phyloP scores from a whole-genome alignment of 2,329 filamentous ascomycete species.

The Diaporthe eres region DNA sequence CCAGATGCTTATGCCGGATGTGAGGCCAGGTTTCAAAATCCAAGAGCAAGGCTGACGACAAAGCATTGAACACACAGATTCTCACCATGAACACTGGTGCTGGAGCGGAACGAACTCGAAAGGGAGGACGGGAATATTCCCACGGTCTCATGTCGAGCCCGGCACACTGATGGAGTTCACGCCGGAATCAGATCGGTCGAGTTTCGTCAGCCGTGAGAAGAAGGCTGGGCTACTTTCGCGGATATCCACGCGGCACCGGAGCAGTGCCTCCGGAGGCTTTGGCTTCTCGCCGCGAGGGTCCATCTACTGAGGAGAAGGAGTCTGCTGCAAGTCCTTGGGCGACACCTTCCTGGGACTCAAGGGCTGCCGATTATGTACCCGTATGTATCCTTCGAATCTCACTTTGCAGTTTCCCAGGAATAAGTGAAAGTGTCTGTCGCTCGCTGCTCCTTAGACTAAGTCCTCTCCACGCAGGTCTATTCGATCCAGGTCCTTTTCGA shows the following conservation, averaged over 20 bases:
- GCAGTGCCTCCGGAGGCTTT: slow-evolving; percentile 48
- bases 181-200: slow-evolving; percentile 49
- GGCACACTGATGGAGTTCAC: slow-evolving; percentile 58
- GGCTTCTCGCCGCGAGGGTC: slow-evolving; percentile 33
- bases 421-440: not conserved
- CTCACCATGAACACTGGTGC: slow-evolving; percentile 66
- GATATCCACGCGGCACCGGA: slow-evolving; percentile 50
- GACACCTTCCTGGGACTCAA: not conserved
- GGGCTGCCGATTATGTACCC: not conserved
- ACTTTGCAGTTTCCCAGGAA: not conserved
- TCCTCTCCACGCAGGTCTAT: not conserved
- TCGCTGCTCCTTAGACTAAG: not conserved
- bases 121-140: slow-evolving; percentile 68
- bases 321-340: not conserved
- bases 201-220: slow-evolving; percentile 53
- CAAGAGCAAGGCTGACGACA: slow-evolving; percentile 11
- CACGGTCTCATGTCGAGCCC: slow-evolving; percentile 63
- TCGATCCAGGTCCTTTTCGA: not conserved
- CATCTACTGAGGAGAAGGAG: not conserved
- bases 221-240: slow-evolving; percentile 52
- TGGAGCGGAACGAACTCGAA: slow-evolving; percentile 68
- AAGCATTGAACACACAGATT: slow-evolving; percentile 50
- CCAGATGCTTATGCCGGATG: not conserved
- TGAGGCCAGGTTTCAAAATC: not conserved
- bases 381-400: not conserved